Evolutionary conservation across 1,284 basidiomycete genomes (phyloP).

Genomic region (Peniophora sp.): DNA sequence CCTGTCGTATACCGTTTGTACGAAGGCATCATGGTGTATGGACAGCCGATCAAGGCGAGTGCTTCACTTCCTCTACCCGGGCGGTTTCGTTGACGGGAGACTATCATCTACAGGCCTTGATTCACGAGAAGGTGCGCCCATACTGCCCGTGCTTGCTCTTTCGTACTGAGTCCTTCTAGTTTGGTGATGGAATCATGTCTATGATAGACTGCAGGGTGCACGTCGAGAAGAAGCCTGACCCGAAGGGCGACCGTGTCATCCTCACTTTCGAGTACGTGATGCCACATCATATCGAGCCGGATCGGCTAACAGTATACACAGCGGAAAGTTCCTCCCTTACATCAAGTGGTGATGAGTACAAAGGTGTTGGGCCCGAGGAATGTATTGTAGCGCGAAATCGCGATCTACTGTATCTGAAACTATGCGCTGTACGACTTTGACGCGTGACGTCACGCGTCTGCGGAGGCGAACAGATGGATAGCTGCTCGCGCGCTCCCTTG

Average conservation of each 20-base stretch:
- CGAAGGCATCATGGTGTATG: conserved; percentile 79
- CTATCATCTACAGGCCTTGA: conserved; percentile 48
- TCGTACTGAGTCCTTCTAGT: conserved; percentile 33
- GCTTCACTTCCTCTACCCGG: neutral
- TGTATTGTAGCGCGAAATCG: no score
- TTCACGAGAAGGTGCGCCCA: conserved; percentile 69
- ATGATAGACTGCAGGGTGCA: conserved; percentile 81
- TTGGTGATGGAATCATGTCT: conserved; percentile 88
- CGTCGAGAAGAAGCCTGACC: conserved; percentile 68
- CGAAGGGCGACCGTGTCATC: conserved; percentile 77
- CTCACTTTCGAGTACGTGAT: conserved; percentile 74
- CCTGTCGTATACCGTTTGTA: conserved; percentile 82
- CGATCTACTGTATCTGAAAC: no score
- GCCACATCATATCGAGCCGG: neutral
- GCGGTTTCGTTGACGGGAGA: conserved; percentile 1
- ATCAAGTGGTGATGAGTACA: conserved; percentile 41
- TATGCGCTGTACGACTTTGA: no score
- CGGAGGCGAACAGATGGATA: no score
- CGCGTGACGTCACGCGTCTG: no score
- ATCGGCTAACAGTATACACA: conserved; percentile 19
- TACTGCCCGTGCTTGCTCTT: neutral
- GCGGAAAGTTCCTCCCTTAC: conserved; percentile 71
- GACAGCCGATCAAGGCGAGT: conserved; percentile 66
- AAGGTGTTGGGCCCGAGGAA: no score
- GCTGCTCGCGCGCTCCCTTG: no score